Conservation (phyloP, 2,329 filamentous ascomycete species). For the Penicillium sp. region DNA sequence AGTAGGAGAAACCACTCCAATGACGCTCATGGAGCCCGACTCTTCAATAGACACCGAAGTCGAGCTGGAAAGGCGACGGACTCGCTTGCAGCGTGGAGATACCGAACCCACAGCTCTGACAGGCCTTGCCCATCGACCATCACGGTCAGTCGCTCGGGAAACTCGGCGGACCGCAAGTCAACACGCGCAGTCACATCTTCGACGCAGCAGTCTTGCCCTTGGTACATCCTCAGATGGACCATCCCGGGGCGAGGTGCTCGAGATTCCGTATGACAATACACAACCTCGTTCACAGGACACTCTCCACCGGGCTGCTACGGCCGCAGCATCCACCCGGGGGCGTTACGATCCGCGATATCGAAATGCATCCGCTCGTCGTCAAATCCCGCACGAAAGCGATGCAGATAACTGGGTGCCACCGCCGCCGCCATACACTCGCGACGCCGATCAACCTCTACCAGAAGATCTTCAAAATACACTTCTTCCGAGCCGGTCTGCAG, state of each 20-base stretch:
- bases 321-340: slow-evolving; percentile 71
- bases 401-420: slow-evolving; percentile 88
- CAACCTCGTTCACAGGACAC: slow-evolving; percentile 70
- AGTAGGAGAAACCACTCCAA: slow-evolving; percentile 69
- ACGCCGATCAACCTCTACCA: slow-evolving; percentile 40
- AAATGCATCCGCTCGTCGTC: slow-evolving; percentile 42
- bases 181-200: slow-evolving; percentile 15
- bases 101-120: slow-evolving; percentile 46
- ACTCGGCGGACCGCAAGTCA: slow-evolving; percentile 28
- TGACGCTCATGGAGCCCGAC: slow-evolving; percentile 70
- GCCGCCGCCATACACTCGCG: slow-evolving; percentile 68
- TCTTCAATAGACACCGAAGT: slow-evolving; percentile 77
- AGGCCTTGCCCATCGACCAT: slow-evolving; percentile 24
- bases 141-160: slow-evolving; percentile 23
- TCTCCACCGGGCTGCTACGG: slow-evolving; percentile 69
- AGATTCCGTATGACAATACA: slow-evolving; percentile 72
- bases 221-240: slow-evolving; percentile 26
- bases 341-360: slow-evolving; percentile 59
- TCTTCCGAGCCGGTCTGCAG: slow-evolving; percentile 30
- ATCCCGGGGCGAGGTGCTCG: slow-evolving; percentile 49
- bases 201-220: slow-evolving; percentile 31
- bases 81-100: slow-evolving; percentile 62
- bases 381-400: slow-evolving; percentile 82
- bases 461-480: slow-evolving; percentile 38
- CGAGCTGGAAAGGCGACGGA: slow-evolving; percentile 73